Conservation (phyloP, 148 eudicot genomes). For the Fagopyrum homotropicum region DNA sequence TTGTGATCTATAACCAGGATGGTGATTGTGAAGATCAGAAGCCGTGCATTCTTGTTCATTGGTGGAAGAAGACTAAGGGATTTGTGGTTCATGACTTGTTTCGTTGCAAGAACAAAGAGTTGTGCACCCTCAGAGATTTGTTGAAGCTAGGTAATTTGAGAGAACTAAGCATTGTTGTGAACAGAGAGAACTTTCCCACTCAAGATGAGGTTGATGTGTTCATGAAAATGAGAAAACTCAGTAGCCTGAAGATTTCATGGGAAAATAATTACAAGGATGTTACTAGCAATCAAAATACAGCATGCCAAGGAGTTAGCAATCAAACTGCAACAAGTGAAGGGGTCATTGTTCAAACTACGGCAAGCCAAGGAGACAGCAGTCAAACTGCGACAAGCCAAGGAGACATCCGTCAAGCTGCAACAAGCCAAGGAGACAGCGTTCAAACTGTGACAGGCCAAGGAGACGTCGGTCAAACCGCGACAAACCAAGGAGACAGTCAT, state of each 20-base stretch:
- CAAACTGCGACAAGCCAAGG: neutral
- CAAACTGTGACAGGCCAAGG: no score
- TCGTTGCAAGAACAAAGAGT: conserved; percentile 2
- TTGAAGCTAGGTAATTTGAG: conserved; percentile 16
- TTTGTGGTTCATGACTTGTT: conserved; percentile 26
- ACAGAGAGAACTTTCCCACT: conserved; percentile 18
- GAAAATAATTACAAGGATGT: neutral
- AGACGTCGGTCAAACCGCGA: neutral
- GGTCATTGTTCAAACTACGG: no score
- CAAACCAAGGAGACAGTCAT: neutral
- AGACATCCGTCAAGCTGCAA: neutral
- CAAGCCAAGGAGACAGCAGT: no score
- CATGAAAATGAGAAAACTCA: neutral
- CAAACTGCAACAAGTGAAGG: no score
- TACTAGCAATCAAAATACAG: no score
- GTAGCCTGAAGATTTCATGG: conserved; percentile 10
- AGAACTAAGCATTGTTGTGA: conserved; percentile 35
- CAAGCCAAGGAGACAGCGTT: no score
- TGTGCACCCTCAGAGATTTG: conserved; percentile 35
- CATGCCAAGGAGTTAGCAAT: no score
- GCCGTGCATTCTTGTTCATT: neutral
- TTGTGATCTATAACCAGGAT: conserved; percentile 23
- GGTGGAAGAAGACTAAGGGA: conserved; percentile 21
- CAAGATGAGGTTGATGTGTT: neutral
- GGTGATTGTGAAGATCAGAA: neutral